Evolutionary conservation across 2,329 filamentous ascomycete species (phyloP).

Genomic region (Penicillium griseofulvum): DNA sequence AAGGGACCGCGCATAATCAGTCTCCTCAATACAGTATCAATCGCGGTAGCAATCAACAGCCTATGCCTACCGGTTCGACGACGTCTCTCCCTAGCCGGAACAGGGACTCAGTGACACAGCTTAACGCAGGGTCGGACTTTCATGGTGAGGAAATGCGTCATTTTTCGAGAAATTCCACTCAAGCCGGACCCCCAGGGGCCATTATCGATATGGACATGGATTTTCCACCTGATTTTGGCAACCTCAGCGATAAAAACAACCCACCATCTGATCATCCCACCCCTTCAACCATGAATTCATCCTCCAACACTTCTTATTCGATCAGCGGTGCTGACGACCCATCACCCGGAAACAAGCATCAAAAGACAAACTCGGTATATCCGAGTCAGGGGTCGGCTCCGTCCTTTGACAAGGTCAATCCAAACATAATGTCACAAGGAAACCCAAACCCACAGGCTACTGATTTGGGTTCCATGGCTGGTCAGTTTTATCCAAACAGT

Average conservation of each 20-base stretch:
- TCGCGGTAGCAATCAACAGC: constrained; percentile 1
- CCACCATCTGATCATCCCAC: constrained; percentile 36
- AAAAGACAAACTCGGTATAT: constrained; percentile 14
- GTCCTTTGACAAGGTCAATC: constrained; percentile 16
- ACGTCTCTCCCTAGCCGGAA: constrained; percentile 29
- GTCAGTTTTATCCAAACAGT: constrained; percentile 17
- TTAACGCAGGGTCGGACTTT: not conserved
- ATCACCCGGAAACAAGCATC: constrained; percentile 25
- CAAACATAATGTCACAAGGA: constrained; percentile 14
- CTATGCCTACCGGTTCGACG: constrained; percentile 5
- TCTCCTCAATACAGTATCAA: constrained; percentile 4
- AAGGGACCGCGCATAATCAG: not conserved
- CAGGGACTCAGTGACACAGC: constrained; percentile 11
- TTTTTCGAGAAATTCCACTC: constrained; percentile 10
- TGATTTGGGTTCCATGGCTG: constrained; percentile 15
- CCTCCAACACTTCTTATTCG: constrained; percentile 37
- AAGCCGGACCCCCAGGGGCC: not conserved
- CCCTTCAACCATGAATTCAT: constrained; percentile 38
- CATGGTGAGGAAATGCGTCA: constrained; percentile 2
- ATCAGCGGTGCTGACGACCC: constrained; percentile 29
- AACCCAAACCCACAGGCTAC: constrained; percentile 16
- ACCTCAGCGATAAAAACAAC: constrained; percentile 29
- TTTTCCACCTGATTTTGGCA: constrained; percentile 29
- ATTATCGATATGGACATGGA: constrained; percentile 32
- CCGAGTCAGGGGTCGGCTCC: constrained; percentile 10